phyloP scores from a whole-genome alignment of 2,329 filamentous ascomycete species.

The Diplodia scrobiculata region DNA sequence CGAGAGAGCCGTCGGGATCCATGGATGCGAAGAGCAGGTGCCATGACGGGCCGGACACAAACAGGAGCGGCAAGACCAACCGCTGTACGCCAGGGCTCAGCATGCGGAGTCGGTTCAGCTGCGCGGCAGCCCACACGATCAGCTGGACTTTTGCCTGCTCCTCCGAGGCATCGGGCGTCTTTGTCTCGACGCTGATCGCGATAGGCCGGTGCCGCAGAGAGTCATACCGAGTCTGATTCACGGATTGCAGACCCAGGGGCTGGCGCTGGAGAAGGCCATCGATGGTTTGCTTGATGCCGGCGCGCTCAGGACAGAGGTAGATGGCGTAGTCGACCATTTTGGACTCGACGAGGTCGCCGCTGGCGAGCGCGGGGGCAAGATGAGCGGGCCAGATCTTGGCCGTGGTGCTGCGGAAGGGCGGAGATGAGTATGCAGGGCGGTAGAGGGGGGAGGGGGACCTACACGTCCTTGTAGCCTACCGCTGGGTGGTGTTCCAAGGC shows the following conservation, averaged over 20 bases:
- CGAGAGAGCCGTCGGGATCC: neutral
- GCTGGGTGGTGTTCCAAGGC: no score
- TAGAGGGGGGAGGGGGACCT: no score
- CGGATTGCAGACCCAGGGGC: conserved; percentile 29
- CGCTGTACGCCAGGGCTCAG: conserved; percentile 28
- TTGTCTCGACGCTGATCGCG: conserved; percentile 23
- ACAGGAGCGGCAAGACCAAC: neutral
- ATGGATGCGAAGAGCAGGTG: conserved; percentile 3
- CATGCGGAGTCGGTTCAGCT: conserved; percentile 31
- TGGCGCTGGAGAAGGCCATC: conserved; percentile 8
- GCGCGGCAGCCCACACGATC: conserved; percentile 31
- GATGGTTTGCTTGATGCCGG: conserved; percentile 32
- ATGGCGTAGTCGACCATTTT: no score
- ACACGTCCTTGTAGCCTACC: no score
- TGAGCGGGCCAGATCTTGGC: no score
- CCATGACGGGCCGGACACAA: neutral
- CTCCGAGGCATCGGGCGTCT: no score
- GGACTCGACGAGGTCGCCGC: no score
- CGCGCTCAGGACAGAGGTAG: conserved; percentile 31
- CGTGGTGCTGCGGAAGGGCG: no score
- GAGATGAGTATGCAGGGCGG: no score
- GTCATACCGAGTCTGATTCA: conserved; percentile 29
- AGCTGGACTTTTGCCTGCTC: conserved; percentile 29
- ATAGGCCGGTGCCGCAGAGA: conserved; percentile 32
- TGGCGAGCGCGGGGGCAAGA: no score